These are phyloP conservation scores for Rhodotorula sphaerocarpa DNA, from an alignment of 768 basidiomycete genomes.

Conservation along the genomic window DNA sequence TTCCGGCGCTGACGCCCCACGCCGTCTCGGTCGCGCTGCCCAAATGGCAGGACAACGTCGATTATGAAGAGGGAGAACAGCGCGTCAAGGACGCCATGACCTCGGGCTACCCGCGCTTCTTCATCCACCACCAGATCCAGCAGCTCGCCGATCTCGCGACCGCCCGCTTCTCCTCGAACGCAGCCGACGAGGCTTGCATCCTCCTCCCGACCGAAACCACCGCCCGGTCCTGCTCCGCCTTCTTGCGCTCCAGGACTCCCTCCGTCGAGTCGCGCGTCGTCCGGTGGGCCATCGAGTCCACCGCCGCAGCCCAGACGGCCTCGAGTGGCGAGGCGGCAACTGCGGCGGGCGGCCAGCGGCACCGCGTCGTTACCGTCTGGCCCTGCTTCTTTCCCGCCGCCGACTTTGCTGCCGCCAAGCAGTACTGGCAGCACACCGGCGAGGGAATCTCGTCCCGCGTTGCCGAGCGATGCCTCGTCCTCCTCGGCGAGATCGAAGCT, in stretches of 20 bases:
- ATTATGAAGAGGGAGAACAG: slow-evolving; percentile 79
- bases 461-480: slow-evolving; percentile 69
- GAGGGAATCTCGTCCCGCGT: slow-evolving; percentile 79
- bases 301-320: slow-evolving; percentile 33
- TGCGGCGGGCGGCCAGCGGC: not conserved
- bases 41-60: slow-evolving; percentile 83
- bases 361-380: slow-evolving; percentile 55
- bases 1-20: slow-evolving; percentile 52
- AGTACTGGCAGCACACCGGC: slow-evolving; percentile 96
- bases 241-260: slow-evolving; percentile 53
- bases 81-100: slow-evolving; percentile 72
- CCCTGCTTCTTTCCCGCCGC: slow-evolving; percentile 67
- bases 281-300: slow-evolving; percentile 55
- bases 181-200: slow-evolving; percentile 60
- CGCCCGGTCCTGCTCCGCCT: slow-evolving; percentile 67
- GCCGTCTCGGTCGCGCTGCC: slow-evolving; percentile 93
- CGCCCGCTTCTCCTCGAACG: slow-evolving; percentile 59
- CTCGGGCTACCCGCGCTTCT: slow-evolving; percentile 88
- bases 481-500: slow-evolving; percentile 51
- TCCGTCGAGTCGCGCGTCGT: slow-evolving; percentile 60
- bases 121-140: slow-evolving; percentile 73
- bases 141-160: slow-evolving; percentile 73
- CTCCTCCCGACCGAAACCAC: slow-evolving; percentile 65
- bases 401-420: slow-evolving; percentile 60
- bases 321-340: slow-evolving; percentile 3